Base-by-base conservation (phyloP, 148 eudicot genomes). In the Arbutus unedo region DNA sequence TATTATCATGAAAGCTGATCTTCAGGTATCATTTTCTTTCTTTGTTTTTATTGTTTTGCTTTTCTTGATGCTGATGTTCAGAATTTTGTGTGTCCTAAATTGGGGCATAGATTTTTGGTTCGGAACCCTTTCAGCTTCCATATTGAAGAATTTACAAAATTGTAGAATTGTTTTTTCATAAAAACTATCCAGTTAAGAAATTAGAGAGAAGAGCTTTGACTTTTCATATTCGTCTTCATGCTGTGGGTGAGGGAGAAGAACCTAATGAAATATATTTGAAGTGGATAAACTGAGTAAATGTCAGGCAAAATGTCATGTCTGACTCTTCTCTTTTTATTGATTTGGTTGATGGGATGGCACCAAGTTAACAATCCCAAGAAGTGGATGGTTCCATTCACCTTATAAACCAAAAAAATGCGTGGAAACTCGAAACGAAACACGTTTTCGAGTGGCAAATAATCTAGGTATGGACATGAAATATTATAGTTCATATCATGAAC, bases 1-100 rank as follows among this genome's bases (percentile, higher is more conserved):
- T 86, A 88, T 96, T 79, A 87, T 96, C 77, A 79, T 96, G 90
- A 96, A 94, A 88, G 99, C 94, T 83, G 97, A 96, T 85, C 79
- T 94, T 83, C 98, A 94, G 97, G 95, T 94, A 91, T 48, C 85
- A 62, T 71, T 53, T 41, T 6, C 54, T 43, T n/a, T 71, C 78
- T 15, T 60, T 23, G 6, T 5, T 8, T 5, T 31, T 14, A 6
- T n/a, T 18, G 23, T 49, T 76, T 45, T 21, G 25, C 21, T 71
- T 41, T 43, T 48, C 43, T 41, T 8, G 23, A 2, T 50, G 14
- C 9, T 51, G 47, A 8, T 31, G 70, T 78, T 85, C 97, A 93
- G 97, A 89, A 90, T 16, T 87, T 21, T 91, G 59, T 76, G 76
- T 74, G n/a, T 57, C 3, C 3, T 78, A 11, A 53, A 13, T 3